Evolutionary conservation across 495 filamentous ascomycete genomes (phyloP), one percentile per base, ranked within the genome.

Genomic region (Hypomontagnella submonticulosa): DNA sequence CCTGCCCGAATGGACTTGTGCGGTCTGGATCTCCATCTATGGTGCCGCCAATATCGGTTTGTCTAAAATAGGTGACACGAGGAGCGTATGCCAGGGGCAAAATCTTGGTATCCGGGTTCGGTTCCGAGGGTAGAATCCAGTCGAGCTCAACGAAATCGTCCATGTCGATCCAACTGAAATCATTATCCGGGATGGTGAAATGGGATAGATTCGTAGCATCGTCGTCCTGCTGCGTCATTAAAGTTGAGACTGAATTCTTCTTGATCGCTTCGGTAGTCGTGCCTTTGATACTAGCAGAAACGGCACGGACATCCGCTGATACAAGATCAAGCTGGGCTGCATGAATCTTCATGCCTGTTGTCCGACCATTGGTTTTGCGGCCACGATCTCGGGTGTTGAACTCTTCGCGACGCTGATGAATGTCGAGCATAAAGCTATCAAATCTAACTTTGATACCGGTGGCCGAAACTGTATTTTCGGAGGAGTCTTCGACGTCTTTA

Each of bases 81-180:
- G 95, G 96, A 9, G 95, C 90, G 67, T 88, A 99, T 1, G 90
- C 96, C 7, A 99, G 81, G 1, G 95, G 95, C 55, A 98, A 80
- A 47, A 99, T 97, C 69, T 92, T 91, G 1, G 94, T 97, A 55
- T 95, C 89, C 16, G 96, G 95, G 61, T 96, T 93, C 20, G 90
- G 89, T 68, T 95, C 90, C 20, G 90, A 91, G 0, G 95, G 94
- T 13, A 97, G 79, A 57, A 97, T 91, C 93, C 94, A 97, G 72
- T 97, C 95, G 8, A 98, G 81, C 74, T 99, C 95, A 20, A 98
- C 92, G 78, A 98, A 98, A 73, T 99, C 95, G 76, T 99, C 95
- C 93, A 98, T 97, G 73, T 99, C 95, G 70, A 98, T 90, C 95
- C 95, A 99, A 52, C 87, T 89, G 66, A 91, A 86, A 73, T 99